A percentile compares a stretch with the other conserved stretches of the same genome.
Evolutionary conservation across 345 rosid genomes (phyloP).

Genomic region (Psidium friedrichsthalianum): DNA sequence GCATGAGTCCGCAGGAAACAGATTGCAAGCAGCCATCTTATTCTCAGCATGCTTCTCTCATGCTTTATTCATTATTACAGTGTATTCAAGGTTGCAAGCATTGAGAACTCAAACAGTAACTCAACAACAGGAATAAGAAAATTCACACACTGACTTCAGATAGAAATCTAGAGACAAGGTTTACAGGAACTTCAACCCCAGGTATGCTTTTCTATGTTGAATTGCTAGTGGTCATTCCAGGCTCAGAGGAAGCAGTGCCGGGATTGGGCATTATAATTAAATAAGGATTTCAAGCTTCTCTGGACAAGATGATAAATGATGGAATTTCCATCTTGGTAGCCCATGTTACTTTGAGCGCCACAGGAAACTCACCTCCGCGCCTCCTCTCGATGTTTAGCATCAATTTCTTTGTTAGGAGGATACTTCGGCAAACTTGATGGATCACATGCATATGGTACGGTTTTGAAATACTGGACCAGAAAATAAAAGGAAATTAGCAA

Average conservation of each 20-base stretch:
- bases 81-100: background rate
- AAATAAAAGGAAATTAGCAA: background rate
- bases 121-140: background rate
- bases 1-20: background rate
- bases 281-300: background rate
- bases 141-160: background rate
- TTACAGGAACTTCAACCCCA: background rate
- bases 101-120: background rate
- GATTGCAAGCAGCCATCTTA: background rate
- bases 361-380: background rate
- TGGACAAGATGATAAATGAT: background rate
- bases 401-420: slow-evolving; percentile 15
- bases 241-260: background rate
- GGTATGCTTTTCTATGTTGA: background rate
- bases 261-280: background rate
- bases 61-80: background rate
- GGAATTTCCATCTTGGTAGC: background rate
- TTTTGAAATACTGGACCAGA: slow-evolving; percentile 7
- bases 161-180: background rate
- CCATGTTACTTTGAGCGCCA: background rate
- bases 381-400: slow-evolving; percentile 9
- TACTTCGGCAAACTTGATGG: slow-evolving; percentile 16
- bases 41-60: background rate
- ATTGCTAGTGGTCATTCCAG: background rate
- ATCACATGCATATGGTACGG: slow-evolving; percentile 9